Conservation (phyloP, 75 land plant genomes). For the Isoetes taiwanensis region DNA sequence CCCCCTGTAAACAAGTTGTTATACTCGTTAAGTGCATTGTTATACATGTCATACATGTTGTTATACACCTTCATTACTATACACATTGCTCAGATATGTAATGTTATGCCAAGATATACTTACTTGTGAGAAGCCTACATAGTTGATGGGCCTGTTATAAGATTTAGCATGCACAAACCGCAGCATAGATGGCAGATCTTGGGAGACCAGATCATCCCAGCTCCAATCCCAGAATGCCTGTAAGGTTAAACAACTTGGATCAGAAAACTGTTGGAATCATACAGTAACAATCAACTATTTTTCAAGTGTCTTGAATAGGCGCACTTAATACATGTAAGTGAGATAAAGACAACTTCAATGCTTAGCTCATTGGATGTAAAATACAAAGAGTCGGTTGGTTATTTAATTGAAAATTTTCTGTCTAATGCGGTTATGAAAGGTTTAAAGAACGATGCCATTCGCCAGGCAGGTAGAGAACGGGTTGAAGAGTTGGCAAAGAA, state of each 20-base stretch:
- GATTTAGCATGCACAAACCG: conserved; percentile 36
- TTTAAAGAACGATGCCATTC: too few relatives aligned
- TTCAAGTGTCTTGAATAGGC: too few relatives aligned
- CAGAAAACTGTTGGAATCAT: too few relatives aligned
- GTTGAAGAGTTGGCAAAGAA: too few relatives aligned
- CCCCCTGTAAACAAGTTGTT: conserved; percentile 33
- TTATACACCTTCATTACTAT: not conserved
- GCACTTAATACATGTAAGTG: too few relatives aligned
- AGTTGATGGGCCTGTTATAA: conserved; percentile 31
- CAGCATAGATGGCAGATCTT: conserved; percentile 51
- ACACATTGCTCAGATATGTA: not conserved
- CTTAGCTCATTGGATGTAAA: not conserved
- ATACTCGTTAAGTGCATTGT: not conserved
- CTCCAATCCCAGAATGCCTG: conserved; percentile 77
- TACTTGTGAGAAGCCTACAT: conserved; percentile 73
- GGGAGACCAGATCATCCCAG: conserved; percentile 55
- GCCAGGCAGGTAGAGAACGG: too few relatives aligned
- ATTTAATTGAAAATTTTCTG: too few relatives aligned
- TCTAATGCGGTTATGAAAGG: too few relatives aligned
- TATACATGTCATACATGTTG: not conserved
- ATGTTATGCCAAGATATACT: not conserved
- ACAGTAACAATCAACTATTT: too few relatives aligned
- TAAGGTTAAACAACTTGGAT: not conserved
- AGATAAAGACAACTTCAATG: too few relatives aligned
- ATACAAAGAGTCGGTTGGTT: too few relatives aligned